A percentile compares a stretch with the other conserved stretches of the same genome.
These are phyloP conservation scores for Solanum clarkiae DNA, from an alignment of 257 asterid species.

Conservation along the genomic window DNA sequence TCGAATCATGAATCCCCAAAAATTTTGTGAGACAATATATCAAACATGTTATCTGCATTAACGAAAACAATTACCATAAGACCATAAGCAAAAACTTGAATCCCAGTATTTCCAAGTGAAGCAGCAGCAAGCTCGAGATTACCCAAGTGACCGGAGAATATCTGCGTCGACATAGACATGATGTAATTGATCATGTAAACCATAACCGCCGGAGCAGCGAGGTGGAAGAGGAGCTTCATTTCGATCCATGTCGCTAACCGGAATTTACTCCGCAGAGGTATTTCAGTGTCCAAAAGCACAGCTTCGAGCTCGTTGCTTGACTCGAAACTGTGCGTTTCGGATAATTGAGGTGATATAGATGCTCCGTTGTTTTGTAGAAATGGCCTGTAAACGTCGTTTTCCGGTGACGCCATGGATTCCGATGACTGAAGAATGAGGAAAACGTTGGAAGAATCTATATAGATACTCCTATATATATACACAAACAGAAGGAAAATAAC, in stretches of 20 bases:
- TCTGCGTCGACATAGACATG: conserved; percentile 7
- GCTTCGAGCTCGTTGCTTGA: not conserved
- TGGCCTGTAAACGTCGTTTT: not conserved
- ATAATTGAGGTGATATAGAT: not conserved
- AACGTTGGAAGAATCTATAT: not conserved
- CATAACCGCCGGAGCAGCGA: conserved; percentile 9
- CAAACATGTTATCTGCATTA: not conserved
- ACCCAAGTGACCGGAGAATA: conserved; percentile 7
- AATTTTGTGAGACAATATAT: not conserved
- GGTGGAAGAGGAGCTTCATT: not conserved
- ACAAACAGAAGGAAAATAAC: not conserved
- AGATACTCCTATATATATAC: too few species aligned
- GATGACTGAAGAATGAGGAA: not conserved
- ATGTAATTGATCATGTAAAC: conserved; percentile 7
- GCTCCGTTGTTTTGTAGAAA: not conserved
- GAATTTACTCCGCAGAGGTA: not conserved
- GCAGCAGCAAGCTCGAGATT: conserved; percentile 16
- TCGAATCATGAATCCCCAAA: not conserved
- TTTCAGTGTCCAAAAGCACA: not conserved
- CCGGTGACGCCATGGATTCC: not conserved
- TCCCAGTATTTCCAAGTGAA: conserved; percentile 9
- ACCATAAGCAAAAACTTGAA: conserved; percentile 11
- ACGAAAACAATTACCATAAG: conserved; percentile 3
- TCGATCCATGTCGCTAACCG: conserved; percentile 3
- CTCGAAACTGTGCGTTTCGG: not conserved